Conservation (phyloP, 768 basidiomycete species). For the Xanthoconium purpureum region DNA sequence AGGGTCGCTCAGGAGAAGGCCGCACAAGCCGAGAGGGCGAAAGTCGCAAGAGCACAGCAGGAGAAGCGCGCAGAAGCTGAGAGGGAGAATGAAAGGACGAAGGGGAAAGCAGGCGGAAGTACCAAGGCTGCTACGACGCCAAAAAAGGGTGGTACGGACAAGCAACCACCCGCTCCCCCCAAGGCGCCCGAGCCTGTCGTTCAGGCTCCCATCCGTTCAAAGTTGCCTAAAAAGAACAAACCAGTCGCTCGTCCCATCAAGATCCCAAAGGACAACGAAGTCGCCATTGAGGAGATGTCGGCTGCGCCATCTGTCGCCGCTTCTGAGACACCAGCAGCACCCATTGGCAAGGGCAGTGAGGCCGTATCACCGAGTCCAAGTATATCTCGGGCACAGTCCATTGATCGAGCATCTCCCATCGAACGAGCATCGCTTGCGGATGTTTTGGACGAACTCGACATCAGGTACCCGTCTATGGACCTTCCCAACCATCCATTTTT, state of each 20-base stretch:
- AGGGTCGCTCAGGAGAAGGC: slow-evolving; percentile 29
- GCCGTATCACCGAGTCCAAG: slow-evolving; percentile 47
- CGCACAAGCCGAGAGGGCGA: slow-evolving; percentile 37
- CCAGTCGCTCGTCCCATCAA: slow-evolving; percentile 57
- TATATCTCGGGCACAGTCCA: slow-evolving; percentile 59
- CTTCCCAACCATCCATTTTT: slow-evolving; percentile 73
- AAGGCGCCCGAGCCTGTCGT: slow-evolving; percentile 36
- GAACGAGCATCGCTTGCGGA: slow-evolving; percentile 55
- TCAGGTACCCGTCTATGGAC: slow-evolving; percentile 59
- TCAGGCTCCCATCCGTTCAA: slow-evolving; percentile 75
- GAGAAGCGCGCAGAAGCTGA: slow-evolving; percentile 29
- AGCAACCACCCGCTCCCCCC: slow-evolving; percentile 16
- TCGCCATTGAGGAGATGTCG: slow-evolving; percentile 39
- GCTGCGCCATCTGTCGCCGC: slow-evolving; percentile 43
- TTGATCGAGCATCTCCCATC: slow-evolving; percentile 46
- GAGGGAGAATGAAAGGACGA: slow-evolving; percentile 30
- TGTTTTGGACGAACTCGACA: slow-evolving; percentile 65
- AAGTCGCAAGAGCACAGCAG: slow-evolving; percentile 32
- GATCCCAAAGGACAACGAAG: slow-evolving; percentile 58
- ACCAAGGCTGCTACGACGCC: slow-evolving; percentile 19
- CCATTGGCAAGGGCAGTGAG: slow-evolving; percentile 31
- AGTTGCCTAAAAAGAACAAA: slow-evolving; percentile 81
- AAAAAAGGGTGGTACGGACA: slow-evolving; percentile 21
- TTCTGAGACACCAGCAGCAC: slow-evolving; percentile 45
- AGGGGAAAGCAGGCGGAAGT: slow-evolving; percentile 22